phyloP scores from a whole-genome alignment of 768 basidiomycete genomes.

The Coprinopsis marcescibilis region DNA sequence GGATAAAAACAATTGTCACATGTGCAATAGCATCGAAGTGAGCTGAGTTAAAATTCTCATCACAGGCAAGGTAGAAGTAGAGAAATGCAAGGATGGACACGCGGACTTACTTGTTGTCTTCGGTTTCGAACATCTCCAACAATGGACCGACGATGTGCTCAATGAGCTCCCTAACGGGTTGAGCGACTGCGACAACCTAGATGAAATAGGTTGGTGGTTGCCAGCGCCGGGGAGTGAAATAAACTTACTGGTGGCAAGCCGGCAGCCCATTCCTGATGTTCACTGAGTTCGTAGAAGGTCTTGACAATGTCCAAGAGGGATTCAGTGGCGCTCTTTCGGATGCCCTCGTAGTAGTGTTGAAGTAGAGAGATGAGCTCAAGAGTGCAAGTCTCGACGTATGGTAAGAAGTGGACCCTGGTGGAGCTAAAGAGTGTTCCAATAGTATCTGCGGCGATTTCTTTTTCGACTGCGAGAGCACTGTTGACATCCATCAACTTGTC shows the following conservation, averaged over 20 bases:
- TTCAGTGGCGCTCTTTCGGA: conserved; percentile 87
- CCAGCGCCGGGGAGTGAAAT: not conserved
- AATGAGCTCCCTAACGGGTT: conserved; percentile 74
- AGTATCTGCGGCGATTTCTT: conserved; percentile 97
- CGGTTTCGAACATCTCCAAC: conserved; percentile 84
- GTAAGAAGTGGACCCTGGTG: conserved; percentile 80
- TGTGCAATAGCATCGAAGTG: conserved; percentile 64
- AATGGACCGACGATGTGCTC: conserved; percentile 68
- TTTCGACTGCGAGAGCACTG: conserved; percentile 96
- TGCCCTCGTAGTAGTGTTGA: conserved; percentile 94
- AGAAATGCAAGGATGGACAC: conserved; percentile 4
- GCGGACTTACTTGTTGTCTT: conserved; percentile 98
- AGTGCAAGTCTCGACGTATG: conserved; percentile 80
- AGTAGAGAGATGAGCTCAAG: conserved; percentile 75
- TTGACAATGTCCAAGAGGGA: conserved; percentile 84
- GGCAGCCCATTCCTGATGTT: conserved; percentile 77
- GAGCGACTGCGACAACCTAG: conserved; percentile 42
- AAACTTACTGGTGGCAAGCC: conserved; percentile 60
- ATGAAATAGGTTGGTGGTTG: conserved; percentile 3
- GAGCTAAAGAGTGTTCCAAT: conserved; percentile 86
- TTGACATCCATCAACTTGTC: conserved; percentile 90
- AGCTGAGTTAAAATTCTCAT: conserved; percentile 71
- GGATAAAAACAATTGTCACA: conserved; percentile 42
- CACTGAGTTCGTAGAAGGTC: conserved; percentile 86
- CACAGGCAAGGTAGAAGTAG: conserved; percentile 17